These are phyloP conservation scores for Cicer arietinum DNA, from an alignment of 306 rosid species.

Conservation along the genomic window DNA sequence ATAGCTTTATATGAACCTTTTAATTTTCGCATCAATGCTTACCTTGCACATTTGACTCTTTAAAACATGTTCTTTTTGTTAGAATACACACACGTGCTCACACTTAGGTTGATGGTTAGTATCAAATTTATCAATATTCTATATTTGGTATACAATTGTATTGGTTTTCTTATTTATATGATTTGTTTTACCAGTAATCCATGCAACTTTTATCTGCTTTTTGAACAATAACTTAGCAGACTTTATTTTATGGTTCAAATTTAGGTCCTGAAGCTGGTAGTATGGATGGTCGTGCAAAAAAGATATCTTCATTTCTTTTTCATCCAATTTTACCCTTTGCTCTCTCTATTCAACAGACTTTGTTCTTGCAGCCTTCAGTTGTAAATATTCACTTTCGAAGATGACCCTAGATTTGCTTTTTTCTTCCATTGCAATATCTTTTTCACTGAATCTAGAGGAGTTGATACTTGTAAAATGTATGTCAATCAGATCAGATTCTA, in stretches of 20 bases:
- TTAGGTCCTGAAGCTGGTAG: slow-evolving; percentile 93
- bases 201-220: slow-evolving; percentile 28
- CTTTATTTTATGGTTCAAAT: slow-evolving; percentile 28
- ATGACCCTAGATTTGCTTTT: slow-evolving; percentile 48
- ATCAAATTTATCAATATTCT: not conserved
- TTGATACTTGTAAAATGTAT: slow-evolving; percentile 20
- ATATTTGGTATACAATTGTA: not conserved
- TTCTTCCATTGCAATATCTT: slow-evolving; percentile 16
- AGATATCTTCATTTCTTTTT: slow-evolving; percentile 79
- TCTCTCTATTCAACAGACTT: slow-evolving; percentile 83
- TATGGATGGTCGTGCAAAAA: slow-evolving; percentile 78
- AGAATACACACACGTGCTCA: not conserved
- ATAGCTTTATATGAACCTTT: not conserved
- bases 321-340: slow-evolving; percentile 94
- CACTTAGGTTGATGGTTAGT: not conserved
- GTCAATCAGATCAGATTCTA: slow-evolving; percentile 22
- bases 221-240: slow-evolving; percentile 15
- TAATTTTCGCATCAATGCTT: slow-evolving; percentile 5
- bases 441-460: slow-evolving; percentile 39
- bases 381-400: slow-evolving; percentile 92
- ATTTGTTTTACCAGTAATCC: slow-evolving; percentile 7
- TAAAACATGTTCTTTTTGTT: not conserved
- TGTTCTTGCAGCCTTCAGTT: slow-evolving; percentile 76
- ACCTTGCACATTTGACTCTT: not conserved
- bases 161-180: slow-evolving; percentile 22